Evolutionary conservation across 2,329 filamentous ascomycete genomes (phyloP).

Genomic region (Mollisiaceae sp.): DNA sequence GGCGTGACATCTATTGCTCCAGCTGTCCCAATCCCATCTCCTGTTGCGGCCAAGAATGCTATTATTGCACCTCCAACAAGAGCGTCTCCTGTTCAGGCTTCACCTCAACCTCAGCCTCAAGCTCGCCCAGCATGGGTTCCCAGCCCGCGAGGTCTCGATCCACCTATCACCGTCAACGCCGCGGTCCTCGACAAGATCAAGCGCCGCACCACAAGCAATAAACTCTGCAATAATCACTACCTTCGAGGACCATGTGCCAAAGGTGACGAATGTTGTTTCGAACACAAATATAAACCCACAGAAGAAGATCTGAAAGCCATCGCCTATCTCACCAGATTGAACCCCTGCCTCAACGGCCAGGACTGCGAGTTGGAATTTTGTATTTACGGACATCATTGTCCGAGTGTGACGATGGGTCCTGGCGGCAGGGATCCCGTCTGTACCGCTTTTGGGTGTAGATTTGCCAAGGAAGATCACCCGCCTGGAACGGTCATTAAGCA

Average conservation of each 20-base stretch:
- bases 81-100: neutral
- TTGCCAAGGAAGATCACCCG: slow-evolving; percentile 57
- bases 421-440: slow-evolving; percentile 51
- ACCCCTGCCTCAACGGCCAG: slow-evolving; percentile 62
- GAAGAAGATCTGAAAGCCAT: slow-evolving; percentile 62
- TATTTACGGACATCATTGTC: slow-evolving; percentile 64
- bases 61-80: slow-evolving; percentile 19
- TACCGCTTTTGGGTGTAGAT: slow-evolving; percentile 61
- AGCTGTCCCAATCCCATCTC: slow-evolving; percentile 30
- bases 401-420: slow-evolving; percentile 32
- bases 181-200: slow-evolving; percentile 59
- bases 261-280: slow-evolving; percentile 59
- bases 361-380: slow-evolving; percentile 62
- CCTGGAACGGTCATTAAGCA: slow-evolving; percentile 52
- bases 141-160: slow-evolving; percentile 59
- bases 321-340: slow-evolving; percentile 59
- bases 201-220: slow-evolving; percentile 58
- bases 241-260: slow-evolving; percentile 62
- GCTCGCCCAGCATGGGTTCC: slow-evolving; percentile 54
- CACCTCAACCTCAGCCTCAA: slow-evolving; percentile 12
- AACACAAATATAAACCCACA: slow-evolving; percentile 59
- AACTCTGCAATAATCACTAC: slow-evolving; percentile 68
- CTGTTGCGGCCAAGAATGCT: slow-evolving; percentile 29
- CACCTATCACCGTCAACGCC: slow-evolving; percentile 53
- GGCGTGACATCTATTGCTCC: slow-evolving; percentile 39